Conservation (phyloP, 2,329 filamentous ascomycete genomes). For the Capronia epimyces region DNA sequence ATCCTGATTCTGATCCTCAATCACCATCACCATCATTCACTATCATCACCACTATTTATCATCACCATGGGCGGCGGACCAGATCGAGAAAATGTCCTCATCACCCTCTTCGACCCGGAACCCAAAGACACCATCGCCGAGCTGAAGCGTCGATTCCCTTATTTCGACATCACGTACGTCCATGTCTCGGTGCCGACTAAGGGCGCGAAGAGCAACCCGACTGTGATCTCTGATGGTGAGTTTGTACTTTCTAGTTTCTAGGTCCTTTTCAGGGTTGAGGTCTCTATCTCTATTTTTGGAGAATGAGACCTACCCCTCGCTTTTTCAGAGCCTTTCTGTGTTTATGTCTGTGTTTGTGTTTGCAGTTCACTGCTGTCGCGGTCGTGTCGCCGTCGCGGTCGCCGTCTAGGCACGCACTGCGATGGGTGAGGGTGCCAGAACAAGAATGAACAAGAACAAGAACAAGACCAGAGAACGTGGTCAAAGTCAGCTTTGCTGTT, state of each 20-base stretch:
- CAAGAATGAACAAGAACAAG: too few relatives aligned
- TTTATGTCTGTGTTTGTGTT: background rate
- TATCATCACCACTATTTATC: background rate
- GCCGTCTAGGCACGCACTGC: too few relatives aligned
- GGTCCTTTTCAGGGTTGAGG: too few relatives aligned
- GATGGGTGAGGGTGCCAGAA: too few relatives aligned
- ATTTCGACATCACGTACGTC: slow-evolving; percentile 43
- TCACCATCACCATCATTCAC: background rate
- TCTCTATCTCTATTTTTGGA: too few relatives aligned
- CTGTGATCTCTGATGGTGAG: slow-evolving; percentile 26
- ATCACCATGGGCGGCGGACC: slow-evolving; percentile 46
- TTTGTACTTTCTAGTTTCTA: background rate
- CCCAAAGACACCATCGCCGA: slow-evolving; percentile 36
- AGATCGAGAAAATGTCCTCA: slow-evolving; percentile 40
- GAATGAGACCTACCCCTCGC: too few relatives aligned
- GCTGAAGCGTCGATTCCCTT: slow-evolving; percentile 41
- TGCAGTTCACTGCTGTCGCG: background rate
- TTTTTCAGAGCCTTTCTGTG: too few relatives aligned
- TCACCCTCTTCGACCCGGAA: slow-evolving; percentile 41
- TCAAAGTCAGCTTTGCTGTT: too few relatives aligned
- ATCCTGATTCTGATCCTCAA: too few relatives aligned
- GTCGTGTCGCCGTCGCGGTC: background rate
- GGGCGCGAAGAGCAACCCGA: background rate
- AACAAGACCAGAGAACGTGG: too few relatives aligned
- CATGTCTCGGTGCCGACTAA: slow-evolving; percentile 27